Evolutionary conservation across 2,329 filamentous ascomycete genomes (phyloP).

Genomic region (Basipetospora chlamydospora): DNA sequence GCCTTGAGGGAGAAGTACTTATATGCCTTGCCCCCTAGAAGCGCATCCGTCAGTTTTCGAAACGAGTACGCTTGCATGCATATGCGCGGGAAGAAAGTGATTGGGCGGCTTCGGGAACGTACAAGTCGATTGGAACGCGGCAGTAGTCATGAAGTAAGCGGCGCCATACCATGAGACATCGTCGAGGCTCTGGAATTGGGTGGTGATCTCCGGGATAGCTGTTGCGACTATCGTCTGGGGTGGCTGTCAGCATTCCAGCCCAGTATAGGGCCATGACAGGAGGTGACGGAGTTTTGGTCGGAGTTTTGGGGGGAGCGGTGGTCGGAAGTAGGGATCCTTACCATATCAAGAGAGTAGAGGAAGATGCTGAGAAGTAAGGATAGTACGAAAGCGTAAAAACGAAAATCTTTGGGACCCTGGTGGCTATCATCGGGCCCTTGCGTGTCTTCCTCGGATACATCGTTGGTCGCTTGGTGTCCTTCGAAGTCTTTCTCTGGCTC

Average conservation of each 20-base stretch:
- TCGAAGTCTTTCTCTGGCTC: neutral
- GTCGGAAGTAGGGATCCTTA: neutral
- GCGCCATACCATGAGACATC: slow-evolving; percentile 46
- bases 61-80: slow-evolving; percentile 13
- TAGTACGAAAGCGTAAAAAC: slow-evolving; percentile 19
- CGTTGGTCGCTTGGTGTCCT: neutral
- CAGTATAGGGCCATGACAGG: neutral
- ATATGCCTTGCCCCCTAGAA: slow-evolving; percentile 33
- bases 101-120: slow-evolving; percentile 8
- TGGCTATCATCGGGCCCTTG: neutral
- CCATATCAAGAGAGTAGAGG: slow-evolving; percentile 22
- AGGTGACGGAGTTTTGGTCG: neutral
- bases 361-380: slow-evolving; percentile 24
- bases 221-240: slow-evolving; percentile 39
- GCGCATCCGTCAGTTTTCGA: neutral
- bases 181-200: slow-evolving; percentile 33
- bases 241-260: neutral
- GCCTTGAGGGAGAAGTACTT: slow-evolving; percentile 37
- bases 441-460: neutral
- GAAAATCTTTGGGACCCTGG: neutral
- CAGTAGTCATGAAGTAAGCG: slow-evolving; percentile 35
- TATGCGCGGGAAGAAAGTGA: slow-evolving; percentile 8
- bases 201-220: slow-evolving; percentile 41
- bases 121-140: slow-evolving; percentile 28
- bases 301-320: neutral